Percentiles rank a stretch among this genome's conserved stretches.
These are phyloP conservation scores for Sechiopsis laciniata DNA, from an alignment of 306 rosid species.

Conservation along the genomic window DNA sequence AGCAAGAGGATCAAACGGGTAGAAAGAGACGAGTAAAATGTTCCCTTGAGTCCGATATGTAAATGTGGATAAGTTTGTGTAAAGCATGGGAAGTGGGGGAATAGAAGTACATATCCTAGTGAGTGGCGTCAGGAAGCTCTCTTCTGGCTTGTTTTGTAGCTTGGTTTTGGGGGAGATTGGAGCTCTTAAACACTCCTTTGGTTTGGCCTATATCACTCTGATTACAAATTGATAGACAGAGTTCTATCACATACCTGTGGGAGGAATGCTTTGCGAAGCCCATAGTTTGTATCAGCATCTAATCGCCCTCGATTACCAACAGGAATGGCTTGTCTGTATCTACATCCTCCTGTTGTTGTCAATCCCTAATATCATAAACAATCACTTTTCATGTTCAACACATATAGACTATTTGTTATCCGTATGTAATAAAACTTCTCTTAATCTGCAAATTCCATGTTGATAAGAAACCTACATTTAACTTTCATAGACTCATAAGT, in stretches of 20 bases:
- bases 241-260: slow-evolving; percentile 53
- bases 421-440: background rate
- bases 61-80: background rate
- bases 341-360: slow-evolving; percentile 70
- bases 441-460: background rate
- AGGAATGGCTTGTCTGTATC: slow-evolving; percentile 86
- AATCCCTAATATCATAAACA: slow-evolving; percentile 45
- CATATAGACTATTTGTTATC: background rate
- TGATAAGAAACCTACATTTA: background rate
- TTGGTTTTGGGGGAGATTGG: background rate
- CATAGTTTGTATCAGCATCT: slow-evolving; percentile 61
- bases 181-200: background rate
- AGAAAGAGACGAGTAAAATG: background rate
- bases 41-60: background rate
- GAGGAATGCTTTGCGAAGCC: slow-evolving; percentile 78
- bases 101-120: background rate
- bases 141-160: background rate
- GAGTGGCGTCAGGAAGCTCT: background rate
- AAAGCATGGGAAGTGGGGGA: background rate
- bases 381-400: background rate
- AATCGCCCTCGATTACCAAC: slow-evolving; percentile 59
- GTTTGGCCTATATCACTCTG: background rate
- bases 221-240: background rate
- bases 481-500: background rate
- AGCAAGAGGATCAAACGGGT: background rate